Conservation (phyloP, 768 basidiomycete genomes). For the Tubosaeta brunneosetosa region DNA sequence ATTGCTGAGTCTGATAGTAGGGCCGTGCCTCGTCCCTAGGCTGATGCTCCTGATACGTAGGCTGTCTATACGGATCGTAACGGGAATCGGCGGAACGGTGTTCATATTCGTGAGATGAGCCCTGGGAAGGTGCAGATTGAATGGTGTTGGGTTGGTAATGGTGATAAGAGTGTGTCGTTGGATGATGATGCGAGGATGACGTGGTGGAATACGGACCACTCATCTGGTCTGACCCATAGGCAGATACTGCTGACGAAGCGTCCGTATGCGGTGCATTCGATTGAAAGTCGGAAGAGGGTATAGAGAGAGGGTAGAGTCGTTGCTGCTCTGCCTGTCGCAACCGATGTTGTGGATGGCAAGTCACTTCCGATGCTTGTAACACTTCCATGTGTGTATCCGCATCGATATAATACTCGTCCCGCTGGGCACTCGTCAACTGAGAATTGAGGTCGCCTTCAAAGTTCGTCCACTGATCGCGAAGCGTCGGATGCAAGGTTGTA, state of each 20-base stretch:
- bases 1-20: conserved; percentile 25
- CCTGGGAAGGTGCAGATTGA: conserved; percentile 21
- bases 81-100: conserved; percentile 11
- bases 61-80: conserved; percentile 13
- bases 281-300: conserved; percentile 18
- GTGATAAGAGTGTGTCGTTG: conserved; percentile 5
- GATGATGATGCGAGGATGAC: conserved; percentile 1
- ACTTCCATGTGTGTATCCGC: conserved; percentile 18
- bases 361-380: neutral
- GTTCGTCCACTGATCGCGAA: conserved; percentile 51
- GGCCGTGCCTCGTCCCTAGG: conserved; percentile 14
- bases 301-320: conserved; percentile 20
- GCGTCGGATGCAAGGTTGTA: conserved; percentile 49
- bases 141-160: conserved; percentile 10
- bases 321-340: conserved; percentile 18
- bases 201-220: neutral
- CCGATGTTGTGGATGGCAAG: neutral
- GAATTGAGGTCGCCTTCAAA: conserved; percentile 52
- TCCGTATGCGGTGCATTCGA: conserved; percentile 3
- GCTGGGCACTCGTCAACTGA: conserved; percentile 40
- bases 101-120: conserved; percentile 8
- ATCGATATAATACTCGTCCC: conserved; percentile 24
- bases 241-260: neutral
- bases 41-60: conserved; percentile 11
- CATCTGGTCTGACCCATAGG: conserved; percentile 7